phyloP scores from a whole-genome alignment of 768 basidiomycete genomes.

The Hortiboletus flavorubellus region DNA sequence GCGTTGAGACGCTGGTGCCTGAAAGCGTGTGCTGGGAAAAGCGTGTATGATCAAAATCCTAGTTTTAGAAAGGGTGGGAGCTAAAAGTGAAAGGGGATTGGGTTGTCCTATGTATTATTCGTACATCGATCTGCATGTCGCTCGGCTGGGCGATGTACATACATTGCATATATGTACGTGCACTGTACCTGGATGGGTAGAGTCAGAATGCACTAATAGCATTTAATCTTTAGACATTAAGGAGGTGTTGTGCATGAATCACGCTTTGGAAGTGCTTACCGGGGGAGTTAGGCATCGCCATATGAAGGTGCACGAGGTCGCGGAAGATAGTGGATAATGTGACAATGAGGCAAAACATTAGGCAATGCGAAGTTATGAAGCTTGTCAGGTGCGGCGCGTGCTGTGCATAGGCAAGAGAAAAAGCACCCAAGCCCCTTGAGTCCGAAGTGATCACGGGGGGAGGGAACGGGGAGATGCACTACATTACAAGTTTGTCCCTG shows the following conservation, averaged over 20 bases:
- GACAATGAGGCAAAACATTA: too few relatives aligned
- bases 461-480: neutral
- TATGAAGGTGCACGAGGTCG: neutral
- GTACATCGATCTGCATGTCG: neutral
- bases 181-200: neutral
- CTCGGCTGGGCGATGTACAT: neutral
- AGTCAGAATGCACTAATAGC: too few relatives aligned
- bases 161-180: neutral
- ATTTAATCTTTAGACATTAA: neutral
- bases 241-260: neutral
- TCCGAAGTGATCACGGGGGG: neutral
- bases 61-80: neutral
- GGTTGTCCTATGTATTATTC: neutral
- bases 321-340: too few relatives aligned
- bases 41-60: neutral
- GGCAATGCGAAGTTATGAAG: neutral
- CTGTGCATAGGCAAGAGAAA: too few relatives aligned
- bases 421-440: neutral
- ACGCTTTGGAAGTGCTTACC: neutral
- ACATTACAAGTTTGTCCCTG: neutral
- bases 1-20: constrained; percentile 3
- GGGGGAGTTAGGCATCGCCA: neutral
- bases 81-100: neutral
- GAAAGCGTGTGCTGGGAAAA: constrained; percentile 6
- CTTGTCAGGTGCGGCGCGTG: neutral